phyloP scores from a whole-genome alignment of 2,329 filamentous ascomycete species.

The Thelonectria olida region DNA sequence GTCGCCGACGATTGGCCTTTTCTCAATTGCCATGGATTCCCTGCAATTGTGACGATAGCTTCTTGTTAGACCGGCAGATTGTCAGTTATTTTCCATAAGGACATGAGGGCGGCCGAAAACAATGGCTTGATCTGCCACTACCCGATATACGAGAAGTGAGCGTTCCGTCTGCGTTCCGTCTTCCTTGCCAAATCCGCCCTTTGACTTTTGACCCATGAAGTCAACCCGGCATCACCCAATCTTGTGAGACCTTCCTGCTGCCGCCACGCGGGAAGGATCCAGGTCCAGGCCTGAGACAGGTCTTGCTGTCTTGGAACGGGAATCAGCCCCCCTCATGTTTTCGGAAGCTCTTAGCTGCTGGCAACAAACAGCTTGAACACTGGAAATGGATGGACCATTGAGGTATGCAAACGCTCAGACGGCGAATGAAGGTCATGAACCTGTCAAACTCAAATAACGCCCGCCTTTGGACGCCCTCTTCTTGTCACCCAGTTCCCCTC shows the following conservation, averaged over 20 bases:
- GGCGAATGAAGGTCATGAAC: not conserved
- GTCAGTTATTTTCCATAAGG: not conserved
- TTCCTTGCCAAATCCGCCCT: not conserved
- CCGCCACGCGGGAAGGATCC: not conserved
- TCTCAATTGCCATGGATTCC: not conserved
- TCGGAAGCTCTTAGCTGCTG: conserved; percentile 3
- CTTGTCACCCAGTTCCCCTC: conserved; percentile 25
- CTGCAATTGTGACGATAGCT: not conserved
- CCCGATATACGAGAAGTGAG: not conserved
- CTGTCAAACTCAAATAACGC: not conserved
- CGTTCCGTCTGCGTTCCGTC: too few relatives aligned
- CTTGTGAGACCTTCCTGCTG: not conserved
- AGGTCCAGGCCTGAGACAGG: not conserved
- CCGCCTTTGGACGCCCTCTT: conserved; percentile 34
- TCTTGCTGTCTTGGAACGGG: not conserved
- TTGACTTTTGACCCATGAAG: not conserved
- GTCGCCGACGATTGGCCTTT: not conserved
- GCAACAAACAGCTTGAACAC: not conserved
- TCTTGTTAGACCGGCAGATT: not conserved
- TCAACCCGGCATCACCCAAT: not conserved
- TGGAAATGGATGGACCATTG: not conserved
- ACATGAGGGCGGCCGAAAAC: not conserved
- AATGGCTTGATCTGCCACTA: not conserved
- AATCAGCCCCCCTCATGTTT: not conserved
- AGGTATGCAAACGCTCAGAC: not conserved